A percentile compares a stretch with the other conserved stretches of the same genome.
These are phyloP conservation scores for Coemansia sp. DNA, from an alignment of 371 early-diverging fungal species.

Conservation along the genomic window DNA sequence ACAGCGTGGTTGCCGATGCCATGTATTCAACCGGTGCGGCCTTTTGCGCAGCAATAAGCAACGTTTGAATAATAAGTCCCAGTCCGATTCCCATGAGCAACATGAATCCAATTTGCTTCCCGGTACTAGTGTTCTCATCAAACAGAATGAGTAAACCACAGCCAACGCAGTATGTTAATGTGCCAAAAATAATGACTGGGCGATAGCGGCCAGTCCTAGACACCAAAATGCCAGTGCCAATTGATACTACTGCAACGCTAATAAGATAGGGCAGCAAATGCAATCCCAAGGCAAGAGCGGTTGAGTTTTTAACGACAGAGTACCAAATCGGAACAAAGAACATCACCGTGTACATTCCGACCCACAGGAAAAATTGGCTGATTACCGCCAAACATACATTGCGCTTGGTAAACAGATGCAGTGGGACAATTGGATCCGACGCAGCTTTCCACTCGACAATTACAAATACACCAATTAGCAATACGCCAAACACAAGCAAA, in stretches of 20 bases:
- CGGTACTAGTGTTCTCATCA: constrained; percentile 55
- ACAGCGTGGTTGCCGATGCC: constrained; percentile 63
- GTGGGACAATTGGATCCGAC: constrained; percentile 59
- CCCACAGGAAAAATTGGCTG: constrained; percentile 54
- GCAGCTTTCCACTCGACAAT: constrained; percentile 53
- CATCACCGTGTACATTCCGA: constrained; percentile 57
- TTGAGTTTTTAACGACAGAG: constrained; percentile 62
- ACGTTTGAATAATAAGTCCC: constrained; percentile 64
- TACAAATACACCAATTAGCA: constrained; percentile 53
- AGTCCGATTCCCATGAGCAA: constrained; percentile 64
- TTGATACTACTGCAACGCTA: constrained; percentile 33
- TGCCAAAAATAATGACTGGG: constrained; percentile 32
- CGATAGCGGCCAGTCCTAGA: constrained; percentile 45
- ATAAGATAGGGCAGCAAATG: constrained; percentile 62
- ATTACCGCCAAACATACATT: constrained; percentile 50
- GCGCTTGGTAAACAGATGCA: constrained; percentile 55
- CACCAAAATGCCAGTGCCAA: constrained; percentile 27
- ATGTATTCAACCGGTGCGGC: constrained; percentile 58
- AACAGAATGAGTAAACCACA: constrained; percentile 43
- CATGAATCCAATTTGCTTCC: constrained; percentile 58
- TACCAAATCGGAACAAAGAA: constrained; percentile 77
- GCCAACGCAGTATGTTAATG: constrained; percentile 47
- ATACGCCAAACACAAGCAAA: constrained; percentile 52
- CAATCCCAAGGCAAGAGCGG: constrained; percentile 63
- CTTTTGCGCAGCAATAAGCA: constrained; percentile 62